A percentile compares a stretch with the other conserved stretches of the same genome.
Conservation (phyloP, 2,329 filamentous ascomycete species). For the Penicillium aurantiogriseum region DNA sequence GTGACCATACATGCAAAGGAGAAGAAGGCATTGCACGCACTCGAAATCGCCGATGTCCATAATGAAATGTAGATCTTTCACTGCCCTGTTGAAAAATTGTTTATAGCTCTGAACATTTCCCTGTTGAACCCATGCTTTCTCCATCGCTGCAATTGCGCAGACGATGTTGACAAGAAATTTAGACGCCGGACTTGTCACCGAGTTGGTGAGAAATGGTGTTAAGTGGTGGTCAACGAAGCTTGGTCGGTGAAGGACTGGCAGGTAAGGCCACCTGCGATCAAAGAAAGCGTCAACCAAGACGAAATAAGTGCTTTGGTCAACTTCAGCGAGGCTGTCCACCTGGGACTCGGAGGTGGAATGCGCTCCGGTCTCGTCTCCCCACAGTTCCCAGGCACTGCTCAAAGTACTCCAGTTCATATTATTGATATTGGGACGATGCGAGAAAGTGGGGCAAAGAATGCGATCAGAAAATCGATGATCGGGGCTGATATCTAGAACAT, state of each 20-base stretch:
- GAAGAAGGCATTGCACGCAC: constrained; percentile 26
- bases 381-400: constrained; percentile 16
- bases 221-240: constrained; percentile 19
- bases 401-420: constrained; percentile 7
- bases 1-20: constrained; percentile 28
- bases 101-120: neutral
- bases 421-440: neutral
- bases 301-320: constrained; percentile 1
- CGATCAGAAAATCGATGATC: neutral
- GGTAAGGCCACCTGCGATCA: constrained; percentile 26
- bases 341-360: too few relatives aligned
- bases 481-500: too few relatives aligned
- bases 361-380: constrained; percentile 8
- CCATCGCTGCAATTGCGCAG: constrained; percentile 22
- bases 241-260: constrained; percentile 24
- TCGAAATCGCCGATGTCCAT: constrained; percentile 21
- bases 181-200: neutral
- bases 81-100: constrained; percentile 11
- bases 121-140: constrained; percentile 12
- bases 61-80: constrained; percentile 13
- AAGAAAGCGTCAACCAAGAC: constrained; percentile 24
- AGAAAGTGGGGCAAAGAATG: neutral
- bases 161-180: constrained; percentile 26
- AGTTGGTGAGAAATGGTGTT: neutral
- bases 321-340: too few relatives aligned